A percentile compares a stretch with the other conserved stretches of the same genome.
Conservation (phyloP, 306 rosid genomes). For the Myrica gale region DNA sequence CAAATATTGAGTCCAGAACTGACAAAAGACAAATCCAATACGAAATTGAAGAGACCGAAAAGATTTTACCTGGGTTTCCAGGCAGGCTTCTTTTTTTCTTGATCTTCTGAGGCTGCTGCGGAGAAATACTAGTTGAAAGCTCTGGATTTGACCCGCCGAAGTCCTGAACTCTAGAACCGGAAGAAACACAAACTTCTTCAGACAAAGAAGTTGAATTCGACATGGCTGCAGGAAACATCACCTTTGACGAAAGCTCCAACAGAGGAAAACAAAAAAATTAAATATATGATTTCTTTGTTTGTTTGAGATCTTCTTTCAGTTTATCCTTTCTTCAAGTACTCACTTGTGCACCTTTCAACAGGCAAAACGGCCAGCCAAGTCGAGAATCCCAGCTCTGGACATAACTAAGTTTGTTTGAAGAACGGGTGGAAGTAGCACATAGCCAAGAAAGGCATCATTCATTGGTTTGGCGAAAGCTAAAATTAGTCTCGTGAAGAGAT, state of each 20-base stretch:
- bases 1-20: background rate
- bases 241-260: conserved; percentile 59
- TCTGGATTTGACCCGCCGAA: conserved; percentile 45
- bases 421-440: conserved; percentile 36
- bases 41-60: conserved; percentile 2
- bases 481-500: conserved; percentile 46
- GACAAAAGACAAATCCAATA: conserved; percentile 1
- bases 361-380: conserved; percentile 26
- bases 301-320: conserved; percentile 19
- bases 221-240: conserved; percentile 64
- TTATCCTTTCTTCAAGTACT: background rate
- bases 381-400: conserved; percentile 40
- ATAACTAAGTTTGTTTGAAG: conserved; percentile 28
- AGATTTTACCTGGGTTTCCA: conserved; percentile 71
- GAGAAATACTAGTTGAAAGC: conserved; percentile 37
- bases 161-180: conserved; percentile 54
- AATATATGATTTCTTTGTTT: conserved; percentile 36
- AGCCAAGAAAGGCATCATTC: conserved; percentile 47
- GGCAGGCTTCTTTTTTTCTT: conserved; percentile 89
- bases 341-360: conserved; percentile 30
- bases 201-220: conserved; percentile 77
- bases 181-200: conserved; percentile 63
- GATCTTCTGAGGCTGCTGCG: conserved; percentile 46
- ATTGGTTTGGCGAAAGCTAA: conserved; percentile 30
- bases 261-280: conserved; percentile 33